Evolutionary conservation across 805 yeast genomes (phyloP).

Genomic region (Myxozyma kluyveri): DNA sequence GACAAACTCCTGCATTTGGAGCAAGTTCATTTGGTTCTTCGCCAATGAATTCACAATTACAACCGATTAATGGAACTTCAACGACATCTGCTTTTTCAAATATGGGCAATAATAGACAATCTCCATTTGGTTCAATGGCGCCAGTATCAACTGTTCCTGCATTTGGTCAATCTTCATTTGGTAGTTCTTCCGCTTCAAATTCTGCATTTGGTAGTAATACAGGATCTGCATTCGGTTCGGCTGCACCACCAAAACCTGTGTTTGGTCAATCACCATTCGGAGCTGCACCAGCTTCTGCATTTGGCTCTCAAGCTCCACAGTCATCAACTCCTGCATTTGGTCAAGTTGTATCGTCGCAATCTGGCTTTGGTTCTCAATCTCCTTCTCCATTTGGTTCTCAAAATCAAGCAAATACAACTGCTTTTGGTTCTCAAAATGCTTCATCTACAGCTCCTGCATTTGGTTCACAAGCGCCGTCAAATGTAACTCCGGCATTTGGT

Average conservation of each 20-base stretch:
- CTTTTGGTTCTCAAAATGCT: background rate
- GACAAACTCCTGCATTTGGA: constrained; percentile 8
- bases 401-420: background rate
- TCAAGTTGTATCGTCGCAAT: no score
- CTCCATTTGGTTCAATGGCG: constrained; percentile 9
- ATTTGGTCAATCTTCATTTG: constrained; percentile 5
- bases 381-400: background rate
- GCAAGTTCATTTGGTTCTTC: constrained; percentile 5
- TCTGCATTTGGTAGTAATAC: background rate
- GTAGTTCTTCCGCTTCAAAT: background rate
- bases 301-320: no score
- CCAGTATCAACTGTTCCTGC: constrained; percentile 1
- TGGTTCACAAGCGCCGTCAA: background rate
- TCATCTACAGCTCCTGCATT: background rate
- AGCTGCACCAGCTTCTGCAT: background rate
- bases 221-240: background rate
- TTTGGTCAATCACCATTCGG: constrained; percentile 6
- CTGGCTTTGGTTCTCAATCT: no score
- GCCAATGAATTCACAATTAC: constrained; percentile 2
- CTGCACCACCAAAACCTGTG: constrained; percentile 4
- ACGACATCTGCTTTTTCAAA: constrained; percentile 5
- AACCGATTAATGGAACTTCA: constrained; percentile 11
- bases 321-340: no score
- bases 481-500: constrained; percentile 1
- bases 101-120: background rate